These are phyloP conservation scores for Melastoma malabathricum DNA, from an alignment of 345 rosid genomes.

Conservation along the genomic window DNA sequence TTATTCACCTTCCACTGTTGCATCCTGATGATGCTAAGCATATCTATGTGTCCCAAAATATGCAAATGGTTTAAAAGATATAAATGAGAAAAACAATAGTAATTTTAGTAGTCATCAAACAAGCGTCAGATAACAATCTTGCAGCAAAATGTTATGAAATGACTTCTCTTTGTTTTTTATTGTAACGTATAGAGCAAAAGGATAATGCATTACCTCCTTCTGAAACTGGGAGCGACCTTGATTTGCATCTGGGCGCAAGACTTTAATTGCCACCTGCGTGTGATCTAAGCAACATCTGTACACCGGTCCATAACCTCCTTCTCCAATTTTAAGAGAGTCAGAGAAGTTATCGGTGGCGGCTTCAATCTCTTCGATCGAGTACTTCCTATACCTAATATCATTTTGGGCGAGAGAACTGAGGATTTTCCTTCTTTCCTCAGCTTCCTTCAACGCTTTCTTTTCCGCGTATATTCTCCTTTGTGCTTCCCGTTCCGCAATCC, in stretches of 20 bases:
- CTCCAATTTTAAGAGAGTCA: slow-evolving; percentile 54
- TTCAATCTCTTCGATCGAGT: slow-evolving; percentile 70
- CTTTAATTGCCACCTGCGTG: slow-evolving; percentile 75
- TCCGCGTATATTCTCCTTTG: slow-evolving; percentile 44
- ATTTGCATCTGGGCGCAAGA: slow-evolving; percentile 70
- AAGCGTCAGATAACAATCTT: neutral
- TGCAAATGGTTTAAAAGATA: too few relatives aligned
- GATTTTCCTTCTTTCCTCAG: slow-evolving; percentile 19
- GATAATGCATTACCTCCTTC: slow-evolving; percentile 35
- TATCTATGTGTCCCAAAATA: too few relatives aligned
- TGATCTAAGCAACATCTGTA: slow-evolving; percentile 48
- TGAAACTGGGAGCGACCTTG: slow-evolving; percentile 81
- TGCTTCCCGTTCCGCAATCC: slow-evolving; percentile 43
- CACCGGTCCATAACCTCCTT: slow-evolving; percentile 96
- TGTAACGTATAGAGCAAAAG: neutral
- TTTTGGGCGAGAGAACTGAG: slow-evolving; percentile 10
- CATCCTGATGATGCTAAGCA: too few relatives aligned
- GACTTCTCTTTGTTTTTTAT: neutral
- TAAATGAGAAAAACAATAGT: too few relatives aligned
- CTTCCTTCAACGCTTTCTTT: slow-evolving; percentile 16
- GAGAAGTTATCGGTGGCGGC: slow-evolving; percentile 47
- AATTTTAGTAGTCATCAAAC: too few relatives aligned
- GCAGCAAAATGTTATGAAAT: neutral
- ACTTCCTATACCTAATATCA: slow-evolving; percentile 39
- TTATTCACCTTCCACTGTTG: too few relatives aligned